Evolutionary conservation across 176 grass and related monocot genomes (phyloP).

Genomic region (Carex parvula): DNA sequence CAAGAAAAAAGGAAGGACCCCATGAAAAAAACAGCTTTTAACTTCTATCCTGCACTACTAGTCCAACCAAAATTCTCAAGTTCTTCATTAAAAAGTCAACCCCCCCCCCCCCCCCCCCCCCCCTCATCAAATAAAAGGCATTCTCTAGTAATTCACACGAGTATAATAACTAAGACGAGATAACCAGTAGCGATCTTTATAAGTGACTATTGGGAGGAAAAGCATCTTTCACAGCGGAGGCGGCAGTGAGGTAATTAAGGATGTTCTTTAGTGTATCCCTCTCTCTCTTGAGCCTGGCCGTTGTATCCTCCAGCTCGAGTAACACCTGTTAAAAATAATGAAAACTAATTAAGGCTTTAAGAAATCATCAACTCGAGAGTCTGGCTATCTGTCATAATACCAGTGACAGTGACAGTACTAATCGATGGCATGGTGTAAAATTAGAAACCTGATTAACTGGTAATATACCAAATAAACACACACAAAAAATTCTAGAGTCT

Average conservation of each 20-base stretch:
- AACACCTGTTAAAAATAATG: constrained; percentile 26
- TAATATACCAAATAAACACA: neutral
- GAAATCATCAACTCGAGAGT: neutral
- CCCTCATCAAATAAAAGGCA: neutral
- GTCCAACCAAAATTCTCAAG: neutral
- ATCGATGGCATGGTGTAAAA: neutral
- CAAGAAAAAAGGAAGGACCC: neutral
- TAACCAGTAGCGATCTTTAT: neutral
- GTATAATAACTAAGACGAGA: neutral
- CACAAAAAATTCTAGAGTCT: too few relatives aligned
- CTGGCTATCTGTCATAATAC: neutral
- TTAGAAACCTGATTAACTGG: neutral
- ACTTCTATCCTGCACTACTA: neutral
- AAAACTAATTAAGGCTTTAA: neutral
- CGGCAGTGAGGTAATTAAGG: constrained; percentile 98
- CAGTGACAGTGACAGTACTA: neutral
- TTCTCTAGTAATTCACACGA: neutral
- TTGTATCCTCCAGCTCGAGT: constrained; percentile 95
- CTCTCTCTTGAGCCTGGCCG: constrained; percentile 66
- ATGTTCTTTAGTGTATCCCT: constrained; percentile 85
- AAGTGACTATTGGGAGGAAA: constrained; percentile 58
- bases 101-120: neutral
- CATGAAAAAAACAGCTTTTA: neutral
- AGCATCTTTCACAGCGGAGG: constrained; percentile 84
- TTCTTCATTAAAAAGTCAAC: neutral